Percentiles rank a stretch among this genome's conserved stretches.
phyloP scores from a whole-genome alignment of 192 early-diverging fungal species.

The Dispira parvispora region DNA sequence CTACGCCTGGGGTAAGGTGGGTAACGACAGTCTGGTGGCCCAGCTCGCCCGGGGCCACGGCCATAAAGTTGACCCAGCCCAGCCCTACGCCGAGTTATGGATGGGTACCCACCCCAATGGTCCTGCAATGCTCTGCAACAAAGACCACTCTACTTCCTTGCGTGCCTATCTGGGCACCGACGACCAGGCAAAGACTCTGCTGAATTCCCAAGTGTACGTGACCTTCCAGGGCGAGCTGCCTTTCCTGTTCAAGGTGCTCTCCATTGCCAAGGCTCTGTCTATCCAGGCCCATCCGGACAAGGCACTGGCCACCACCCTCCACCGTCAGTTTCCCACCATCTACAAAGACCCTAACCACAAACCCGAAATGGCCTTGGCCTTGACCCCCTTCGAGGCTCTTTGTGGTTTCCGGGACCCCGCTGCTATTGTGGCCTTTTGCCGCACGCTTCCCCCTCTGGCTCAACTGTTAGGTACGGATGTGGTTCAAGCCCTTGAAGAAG shows the following conservation, averaged over 20 bases:
- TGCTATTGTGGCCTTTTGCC: conserved; percentile 51
- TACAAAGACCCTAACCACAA: conserved; percentile 94
- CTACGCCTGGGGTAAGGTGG: conserved; percentile 96
- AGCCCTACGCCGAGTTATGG: conserved; percentile 95
- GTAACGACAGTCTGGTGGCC: conserved; percentile 65
- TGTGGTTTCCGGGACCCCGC: conserved; percentile 78
- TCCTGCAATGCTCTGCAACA: conserved; percentile 41
- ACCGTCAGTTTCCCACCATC: conserved; percentile 47
- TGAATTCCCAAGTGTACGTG: conserved; percentile 32
- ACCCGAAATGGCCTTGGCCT: conserved; percentile 93
- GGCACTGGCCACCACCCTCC: conserved; percentile 53
- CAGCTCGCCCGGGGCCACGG: conserved; percentile 47
- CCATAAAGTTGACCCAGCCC: conserved; percentile 34
- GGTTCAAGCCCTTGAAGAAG: conserved; percentile 23
- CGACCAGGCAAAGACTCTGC: conserved; percentile 27
- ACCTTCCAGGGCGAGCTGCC: conserved; percentile 68
- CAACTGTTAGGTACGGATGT: conserved; percentile 41
- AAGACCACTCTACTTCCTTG: conserved; percentile 17
- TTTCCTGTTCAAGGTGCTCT: conserved; percentile 95
- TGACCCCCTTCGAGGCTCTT: conserved; percentile 88
- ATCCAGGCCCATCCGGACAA: conserved; percentile 99
- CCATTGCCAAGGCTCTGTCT: conserved; percentile 74
- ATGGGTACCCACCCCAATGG: conserved; percentile 97
- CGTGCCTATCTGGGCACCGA: conserved; percentile 23
- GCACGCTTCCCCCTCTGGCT: conserved; percentile 62